Conservation (phyloP, 129 eudicot species). For the Dittrichia graveolens region DNA sequence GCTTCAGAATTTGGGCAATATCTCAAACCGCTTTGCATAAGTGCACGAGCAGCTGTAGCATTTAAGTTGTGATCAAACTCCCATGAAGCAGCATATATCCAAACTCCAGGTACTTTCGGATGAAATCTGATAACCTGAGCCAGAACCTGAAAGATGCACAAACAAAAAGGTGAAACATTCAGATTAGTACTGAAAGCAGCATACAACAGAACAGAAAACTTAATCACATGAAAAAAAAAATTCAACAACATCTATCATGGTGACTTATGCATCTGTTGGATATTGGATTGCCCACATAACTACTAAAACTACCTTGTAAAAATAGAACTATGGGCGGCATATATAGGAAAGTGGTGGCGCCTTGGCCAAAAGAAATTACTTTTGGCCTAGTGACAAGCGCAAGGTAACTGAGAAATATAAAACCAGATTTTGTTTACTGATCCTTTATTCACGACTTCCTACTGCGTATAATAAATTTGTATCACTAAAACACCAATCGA, state of each 20-base stretch:
- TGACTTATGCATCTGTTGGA: not conserved
- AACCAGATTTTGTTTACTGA: not conserved
- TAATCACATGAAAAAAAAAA: not conserved
- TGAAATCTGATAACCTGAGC: slow-evolving; percentile 91
- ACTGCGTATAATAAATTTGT: not conserved
- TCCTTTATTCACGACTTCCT: not conserved
- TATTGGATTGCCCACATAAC: too few relatives aligned
- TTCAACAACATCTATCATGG: not conserved
- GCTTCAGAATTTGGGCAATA: slow-evolving; percentile 83
- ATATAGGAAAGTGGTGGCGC: too few relatives aligned
- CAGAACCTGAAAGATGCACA: slow-evolving; percentile 53
- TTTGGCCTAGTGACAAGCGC: not conserved
- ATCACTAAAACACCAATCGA: slow-evolving; percentile 1
- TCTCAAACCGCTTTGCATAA: slow-evolving; percentile 89
- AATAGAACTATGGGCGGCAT: too few relatives aligned
- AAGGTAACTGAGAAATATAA: not conserved
- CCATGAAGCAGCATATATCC: slow-evolving; percentile 99
- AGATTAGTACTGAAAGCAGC: not conserved
- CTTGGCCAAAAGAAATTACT: too few relatives aligned
- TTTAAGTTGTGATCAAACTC: slow-evolving; percentile 80
- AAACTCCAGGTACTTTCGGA: slow-evolving; percentile 87
- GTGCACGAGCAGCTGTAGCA: slow-evolving; percentile 76
- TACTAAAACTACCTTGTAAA: too few relatives aligned
- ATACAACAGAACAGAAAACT: not conserved
- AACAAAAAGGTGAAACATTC: not conserved